Evolutionary conservation across 148 eudicot species (phyloP).

Genomic region (Suaeda aralocaspica): DNA sequence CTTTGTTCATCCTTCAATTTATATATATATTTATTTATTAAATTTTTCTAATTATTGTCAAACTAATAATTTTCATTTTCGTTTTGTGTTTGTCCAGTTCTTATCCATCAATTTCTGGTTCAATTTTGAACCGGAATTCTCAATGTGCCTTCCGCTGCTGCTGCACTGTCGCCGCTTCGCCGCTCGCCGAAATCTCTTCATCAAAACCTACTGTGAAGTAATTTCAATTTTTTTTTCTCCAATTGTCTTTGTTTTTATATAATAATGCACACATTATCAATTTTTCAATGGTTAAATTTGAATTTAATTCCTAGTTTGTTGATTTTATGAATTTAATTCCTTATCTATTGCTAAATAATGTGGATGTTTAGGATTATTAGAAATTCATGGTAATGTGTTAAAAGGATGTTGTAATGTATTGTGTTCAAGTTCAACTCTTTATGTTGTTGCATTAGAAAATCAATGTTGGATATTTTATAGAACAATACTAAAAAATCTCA

Average conservation of each 20-base stretch:
- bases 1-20: neutral
- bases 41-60: neutral
- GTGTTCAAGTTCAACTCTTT: neutral
- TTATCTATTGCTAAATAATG: too few relatives aligned
- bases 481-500: neutral
- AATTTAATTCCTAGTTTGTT: neutral
- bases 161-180: slow-evolving; percentile 30
- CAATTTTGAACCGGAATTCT: slow-evolving; percentile 23
- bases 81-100: slow-evolving; percentile 33
- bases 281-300: neutral
- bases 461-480: neutral
- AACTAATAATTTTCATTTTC: neutral
- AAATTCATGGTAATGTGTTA: neutral
- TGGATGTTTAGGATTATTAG: neutral
- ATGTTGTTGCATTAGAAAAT: neutral
- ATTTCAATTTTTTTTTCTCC: neutral
- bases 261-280: neutral
- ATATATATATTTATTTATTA: neutral
- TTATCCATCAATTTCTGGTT: slow-evolving; percentile 20
- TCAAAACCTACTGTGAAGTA: slow-evolving; percentile 24
- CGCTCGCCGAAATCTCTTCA: slow-evolving; percentile 24
- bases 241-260: neutral
- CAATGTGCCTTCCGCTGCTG: slow-evolving; percentile 40
- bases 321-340: too few relatives aligned
- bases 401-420: neutral